A percentile compares a stretch with the other conserved stretches of the same genome.
phyloP scores from a whole-genome alignment of 2,329 filamentous ascomycete species.

The Gliomastix tumulicola region DNA sequence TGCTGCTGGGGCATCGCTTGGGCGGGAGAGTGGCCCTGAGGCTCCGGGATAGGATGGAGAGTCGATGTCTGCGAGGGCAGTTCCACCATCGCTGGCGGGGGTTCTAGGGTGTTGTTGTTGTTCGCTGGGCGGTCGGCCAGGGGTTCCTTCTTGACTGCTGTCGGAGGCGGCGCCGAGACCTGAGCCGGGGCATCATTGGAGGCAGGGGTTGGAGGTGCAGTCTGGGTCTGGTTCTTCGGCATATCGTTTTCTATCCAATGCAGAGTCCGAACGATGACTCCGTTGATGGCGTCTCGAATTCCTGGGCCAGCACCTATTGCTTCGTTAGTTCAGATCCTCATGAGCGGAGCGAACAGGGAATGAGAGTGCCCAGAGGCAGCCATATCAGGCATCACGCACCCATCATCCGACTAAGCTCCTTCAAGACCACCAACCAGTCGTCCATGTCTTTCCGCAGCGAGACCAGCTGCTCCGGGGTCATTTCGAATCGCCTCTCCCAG shows the following conservation, averaged over 20 bases:
- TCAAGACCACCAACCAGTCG: conserved; percentile 60
- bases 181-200: background rate
- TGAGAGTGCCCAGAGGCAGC: background rate
- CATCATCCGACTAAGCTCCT: conserved; percentile 58
- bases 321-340: conserved; percentile 10
- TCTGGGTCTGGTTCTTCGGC: conserved; percentile 34
- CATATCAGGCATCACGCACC: too few species aligned
- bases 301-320: conserved; percentile 34
- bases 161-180: background rate
- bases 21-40: too few species aligned
- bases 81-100: too few species aligned
- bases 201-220: conserved; percentile 1
- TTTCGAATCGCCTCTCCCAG: conserved; percentile 58
- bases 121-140: too few species aligned
- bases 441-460: conserved; percentile 62
- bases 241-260: conserved; percentile 45
- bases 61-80: too few species aligned
- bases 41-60: too few species aligned
- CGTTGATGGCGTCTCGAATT: conserved; percentile 34
- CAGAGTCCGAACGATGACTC: conserved; percentile 44
- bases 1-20: background rate
- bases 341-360: conserved; percentile 8
- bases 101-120: too few species aligned
- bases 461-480: conserved; percentile 50
- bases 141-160: background rate